These are phyloP conservation scores for Monascus purpureus DNA, from an alignment of 495 filamentous ascomycete species.

Conservation along the genomic window DNA sequence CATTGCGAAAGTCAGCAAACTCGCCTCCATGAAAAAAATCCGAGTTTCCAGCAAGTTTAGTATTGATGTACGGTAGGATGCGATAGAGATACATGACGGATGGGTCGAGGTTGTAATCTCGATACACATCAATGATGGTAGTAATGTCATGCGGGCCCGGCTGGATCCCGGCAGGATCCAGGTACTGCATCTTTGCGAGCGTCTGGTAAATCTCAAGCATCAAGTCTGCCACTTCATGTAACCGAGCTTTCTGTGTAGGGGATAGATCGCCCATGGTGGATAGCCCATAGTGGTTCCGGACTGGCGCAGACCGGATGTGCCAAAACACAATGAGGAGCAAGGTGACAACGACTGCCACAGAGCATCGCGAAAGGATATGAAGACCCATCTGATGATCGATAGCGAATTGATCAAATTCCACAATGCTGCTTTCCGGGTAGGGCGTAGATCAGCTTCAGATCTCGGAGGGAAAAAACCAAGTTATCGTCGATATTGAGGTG, in stretches of 20 bases:
- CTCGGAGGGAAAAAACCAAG: too few relatives aligned
- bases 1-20: slow-evolving; percentile 1
- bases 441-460: too few relatives aligned
- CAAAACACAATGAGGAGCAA: too few relatives aligned
- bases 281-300: too few relatives aligned
- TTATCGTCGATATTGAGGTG: too few relatives aligned
- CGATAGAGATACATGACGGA: slow-evolving; percentile 11
- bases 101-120: slow-evolving; percentile 2
- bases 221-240: slow-evolving; percentile 2
- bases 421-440: too few relatives aligned
- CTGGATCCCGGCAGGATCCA: slow-evolving; percentile 1
- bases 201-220: slow-evolving; percentile 1
- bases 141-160: slow-evolving; percentile 8
- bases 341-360: too few relatives aligned
- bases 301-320: too few relatives aligned
- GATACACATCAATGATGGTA: slow-evolving; percentile 3
- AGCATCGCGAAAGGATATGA: too few relatives aligned
- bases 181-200: slow-evolving; percentile 1
- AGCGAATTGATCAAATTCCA: too few relatives aligned
- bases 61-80: slow-evolving; percentile 9
- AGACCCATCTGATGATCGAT: too few relatives aligned
- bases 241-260: slow-evolving; percentile 1
- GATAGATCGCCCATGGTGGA: too few relatives aligned
- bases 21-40: not conserved
- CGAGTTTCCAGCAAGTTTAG: not conserved